A percentile compares a stretch with the other conserved stretches of the same genome.
Evolutionary conservation across 1,284 basidiomycete genomes (phyloP).

Genomic region (Puccinia novopanici): DNA sequence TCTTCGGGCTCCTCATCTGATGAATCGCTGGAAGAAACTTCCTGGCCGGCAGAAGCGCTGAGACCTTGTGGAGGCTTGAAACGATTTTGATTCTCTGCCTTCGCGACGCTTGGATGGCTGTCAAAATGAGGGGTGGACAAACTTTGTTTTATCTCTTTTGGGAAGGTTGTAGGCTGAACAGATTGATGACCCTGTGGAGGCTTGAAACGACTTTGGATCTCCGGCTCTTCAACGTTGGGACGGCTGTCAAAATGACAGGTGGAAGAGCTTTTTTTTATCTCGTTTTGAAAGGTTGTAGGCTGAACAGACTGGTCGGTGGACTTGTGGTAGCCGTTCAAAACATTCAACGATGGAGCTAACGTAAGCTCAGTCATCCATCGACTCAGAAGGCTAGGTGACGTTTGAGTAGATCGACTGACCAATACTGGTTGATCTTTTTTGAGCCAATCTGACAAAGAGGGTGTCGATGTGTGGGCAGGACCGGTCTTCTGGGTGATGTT

Average conservation of each 20-base stretch:
- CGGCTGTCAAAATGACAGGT: not conserved
- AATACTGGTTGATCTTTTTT: conserved; percentile 40
- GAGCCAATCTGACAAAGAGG: conserved; percentile 37
- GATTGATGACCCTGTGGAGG: conserved; percentile 3
- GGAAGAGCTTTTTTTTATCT: not conserved
- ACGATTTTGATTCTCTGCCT: not conserved
- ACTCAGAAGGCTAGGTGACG: conserved; percentile 42
- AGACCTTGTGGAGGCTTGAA: not conserved
- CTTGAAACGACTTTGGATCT: not conserved
- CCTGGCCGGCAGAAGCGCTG: not conserved
- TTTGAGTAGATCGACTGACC: conserved; percentile 50
- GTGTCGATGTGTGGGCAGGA: not conserved
- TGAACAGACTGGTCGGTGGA: not conserved
- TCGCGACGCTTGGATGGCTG: not conserved
- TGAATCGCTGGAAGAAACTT: conserved; percentile 22
- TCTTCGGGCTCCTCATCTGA: conserved; percentile 44
- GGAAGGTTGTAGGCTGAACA: not conserved
- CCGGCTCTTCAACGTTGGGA: not conserved
- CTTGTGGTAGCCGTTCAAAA: not conserved
- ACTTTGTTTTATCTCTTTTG: not conserved
- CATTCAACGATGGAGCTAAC: conserved; percentile 12
- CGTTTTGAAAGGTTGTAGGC: not conserved
- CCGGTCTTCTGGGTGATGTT: conserved; percentile 32
- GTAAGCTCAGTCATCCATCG: conserved; percentile 28
- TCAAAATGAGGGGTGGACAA: not conserved